Base-by-base conservation (phyloP, 2,329 filamentous ascomycete genomes). In the Cladosporium sp. region DNA sequence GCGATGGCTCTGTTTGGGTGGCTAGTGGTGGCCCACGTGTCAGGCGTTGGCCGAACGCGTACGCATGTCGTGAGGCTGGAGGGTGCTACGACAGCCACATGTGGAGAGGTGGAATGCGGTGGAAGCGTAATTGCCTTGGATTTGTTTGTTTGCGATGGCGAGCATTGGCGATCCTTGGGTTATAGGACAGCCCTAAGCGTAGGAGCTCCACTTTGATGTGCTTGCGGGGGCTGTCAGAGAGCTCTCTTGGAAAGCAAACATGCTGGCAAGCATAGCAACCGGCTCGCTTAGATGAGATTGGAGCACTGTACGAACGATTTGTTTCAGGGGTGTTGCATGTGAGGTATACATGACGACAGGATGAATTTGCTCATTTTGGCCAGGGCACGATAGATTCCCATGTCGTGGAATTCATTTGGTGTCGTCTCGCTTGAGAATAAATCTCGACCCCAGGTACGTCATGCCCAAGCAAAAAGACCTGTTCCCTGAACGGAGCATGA, bases 161-260 rank as follows among this genome's bases (percentile, higher is more conserved):
- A 31, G 35, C 37, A 46, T 28, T 46, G 56, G 56, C 56, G 56
- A 59, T 59, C 56, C 56, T 46, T 59, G 56, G 56, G 28, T 40
- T 40, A 58, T 44, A 58, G 56, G 28, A n/a, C n/a, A 59, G 56
- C 56, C 56, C 56, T 59, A 59, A 28, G 21, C n/a, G 55, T 18
- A 37, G 16, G 31, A 57, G 56, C 56, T 59, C 56, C 56, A 59
- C 56, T 59, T 59, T 59, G 55, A 57, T 33, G 55, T 57, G 31
- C 33, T 57, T 23, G 33, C 33, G 55, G 52, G 52, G 49, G 14
- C 23, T 28, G 8, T n/a, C 23, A n/a, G 29, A 29, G 31, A 31
- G 28, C 31, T 33, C 12, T 52, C 5, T 8, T 29, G 18, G 0
- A 18, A 16, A 12, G 16, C n/a, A 18, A 31, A 31, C 52, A 33